phyloP scores from a whole-genome alignment of 2,329 filamentous ascomycete species.

The Fusarium vanettenii region DNA sequence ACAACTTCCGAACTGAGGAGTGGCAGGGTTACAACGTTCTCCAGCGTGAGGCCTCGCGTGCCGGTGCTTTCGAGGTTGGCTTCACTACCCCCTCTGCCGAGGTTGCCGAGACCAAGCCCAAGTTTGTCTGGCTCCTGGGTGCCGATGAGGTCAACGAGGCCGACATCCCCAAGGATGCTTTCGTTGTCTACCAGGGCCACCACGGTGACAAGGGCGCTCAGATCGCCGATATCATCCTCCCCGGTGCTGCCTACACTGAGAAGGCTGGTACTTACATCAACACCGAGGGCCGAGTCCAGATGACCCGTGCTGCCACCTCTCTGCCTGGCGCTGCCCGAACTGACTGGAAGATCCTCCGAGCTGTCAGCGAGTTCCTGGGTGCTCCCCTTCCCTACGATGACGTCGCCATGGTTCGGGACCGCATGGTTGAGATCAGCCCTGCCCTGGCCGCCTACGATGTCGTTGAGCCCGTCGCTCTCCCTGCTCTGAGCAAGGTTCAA shows the following conservation, averaged over 20 bases:
- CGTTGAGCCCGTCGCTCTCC: conserved; percentile 82
- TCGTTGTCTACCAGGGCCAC: conserved; percentile 97
- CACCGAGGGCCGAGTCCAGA: conserved; percentile 95
- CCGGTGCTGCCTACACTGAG: conserved; percentile 95
- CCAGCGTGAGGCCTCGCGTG: conserved; percentile 90
- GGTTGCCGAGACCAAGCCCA: conserved; percentile 87
- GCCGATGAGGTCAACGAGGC: conserved; percentile 89
- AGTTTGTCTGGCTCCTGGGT: conserved; percentile 96
- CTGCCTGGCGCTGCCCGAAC: conserved; percentile 90
- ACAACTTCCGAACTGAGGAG: conserved; percentile 86
- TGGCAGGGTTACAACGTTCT: conserved; percentile 99
- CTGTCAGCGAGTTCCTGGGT: conserved; percentile 90
- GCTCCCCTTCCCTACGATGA: conserved; percentile 92
- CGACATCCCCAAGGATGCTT: conserved; percentile 94
- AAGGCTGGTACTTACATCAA: conserved; percentile 97
- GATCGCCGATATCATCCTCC: conserved; percentile 92
- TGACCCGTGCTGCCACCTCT: conserved; percentile 89
- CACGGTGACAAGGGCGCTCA: conserved; percentile 95
- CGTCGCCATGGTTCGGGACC: conserved; percentile 86
- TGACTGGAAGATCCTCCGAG: conserved; percentile 99
- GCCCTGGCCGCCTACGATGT: conserved; percentile 91
- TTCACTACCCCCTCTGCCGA: conserved; percentile 87
- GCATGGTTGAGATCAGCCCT: conserved; percentile 95
- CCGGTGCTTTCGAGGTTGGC: conserved; percentile 94
- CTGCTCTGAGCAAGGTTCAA: conserved; percentile 88